Evolutionary conservation across 2,329 filamentous ascomycete genomes (phyloP), one percentile per base, ranked within the genome.

Genomic region (Exophiala aquamarina): DNA sequence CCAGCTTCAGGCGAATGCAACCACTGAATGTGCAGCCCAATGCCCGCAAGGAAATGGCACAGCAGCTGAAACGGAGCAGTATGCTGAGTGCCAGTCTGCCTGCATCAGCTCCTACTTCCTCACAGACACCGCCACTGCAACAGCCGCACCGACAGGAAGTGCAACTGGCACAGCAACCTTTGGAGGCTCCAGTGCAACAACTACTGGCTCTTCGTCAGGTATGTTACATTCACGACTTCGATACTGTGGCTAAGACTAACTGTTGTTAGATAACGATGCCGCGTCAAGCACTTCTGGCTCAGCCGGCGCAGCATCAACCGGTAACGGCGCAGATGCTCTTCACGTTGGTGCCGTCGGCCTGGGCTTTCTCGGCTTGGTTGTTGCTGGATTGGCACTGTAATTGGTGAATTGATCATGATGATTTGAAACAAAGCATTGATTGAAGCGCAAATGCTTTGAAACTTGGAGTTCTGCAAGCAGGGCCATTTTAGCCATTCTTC

Each of bases 21-120:
- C 75, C 61, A 77, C 68, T 59, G 63, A 69, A 39, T 81, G 77
- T 58, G 75, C 74, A 37, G 68, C 68, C 36, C 66, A 71, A 43
- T 81, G 77, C 62, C 70, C 74, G 47, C 75, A 79, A 67, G 77
- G 77, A 44, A 68, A 70, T 53, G 76, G 76, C 35, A 67, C 71
- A 21, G 61, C 69, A 3, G 62, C 61, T 10, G 75, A 72, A 49
- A 74, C 70, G 26, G 54, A 70, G 42, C 64, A 64, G 49, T 80
- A 73, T 56, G 67, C 69, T 50, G 53, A 66, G 38, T 81, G 77
- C 62, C 68, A 75, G 59, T 64, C 71, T 42, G 58, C 61, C 48
- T 81, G 77, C 67, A 74, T 73, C 63, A 67, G 61, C 61, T 70
- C 65, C 51, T 64, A 71, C 59, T 78, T 74, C 68, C 70, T 75